These are phyloP conservation scores for Apiotrichum gamsii DNA, from an alignment of 1,284 basidiomycete species.

Conservation along the genomic window DNA sequence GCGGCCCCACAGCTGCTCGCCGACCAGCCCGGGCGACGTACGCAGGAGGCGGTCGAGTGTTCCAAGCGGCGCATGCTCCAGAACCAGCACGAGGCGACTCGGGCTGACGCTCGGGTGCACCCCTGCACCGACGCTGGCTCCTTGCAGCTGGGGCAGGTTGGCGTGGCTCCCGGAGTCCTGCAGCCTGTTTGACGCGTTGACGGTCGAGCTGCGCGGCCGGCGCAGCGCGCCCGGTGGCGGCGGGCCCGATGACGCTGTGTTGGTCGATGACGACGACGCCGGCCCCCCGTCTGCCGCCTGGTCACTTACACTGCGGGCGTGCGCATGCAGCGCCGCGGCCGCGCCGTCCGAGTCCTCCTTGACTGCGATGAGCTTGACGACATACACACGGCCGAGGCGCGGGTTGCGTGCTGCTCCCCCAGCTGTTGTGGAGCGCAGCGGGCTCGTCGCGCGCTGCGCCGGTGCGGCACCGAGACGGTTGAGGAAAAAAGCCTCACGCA, in stretches of 20 bases:
- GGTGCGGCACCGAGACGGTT: slow-evolving; percentile 32
- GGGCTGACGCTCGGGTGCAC: background rate
- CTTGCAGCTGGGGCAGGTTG: background rate
- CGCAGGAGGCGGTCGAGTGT: slow-evolving; percentile 44
- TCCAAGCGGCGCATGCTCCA: slow-evolving; percentile 47
- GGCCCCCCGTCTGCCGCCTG: background rate
- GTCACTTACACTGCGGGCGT: background rate
- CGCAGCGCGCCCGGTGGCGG: background rate
- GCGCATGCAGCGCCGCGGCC: background rate
- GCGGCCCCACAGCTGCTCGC: slow-evolving; percentile 35
- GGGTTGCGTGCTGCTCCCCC: background rate
- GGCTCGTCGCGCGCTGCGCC: slow-evolving; percentile 12
- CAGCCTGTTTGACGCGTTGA: slow-evolving; percentile 7
- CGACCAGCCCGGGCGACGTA: slow-evolving; percentile 41
- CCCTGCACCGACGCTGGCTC: background rate
- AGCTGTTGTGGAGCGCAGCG: slow-evolving; percentile 10
- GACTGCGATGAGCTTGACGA: slow-evolving; percentile 40
- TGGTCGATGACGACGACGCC: no score
- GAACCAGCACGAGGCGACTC: slow-evolving; percentile 39
- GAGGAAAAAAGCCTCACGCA: slow-evolving; percentile 50
- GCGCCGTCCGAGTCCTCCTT: slow-evolving; percentile 30
- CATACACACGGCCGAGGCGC: slow-evolving; percentile 26
- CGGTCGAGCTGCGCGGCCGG: slow-evolving; percentile 8
- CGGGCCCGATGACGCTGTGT: no score
- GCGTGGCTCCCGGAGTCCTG: background rate